Evolutionary conservation across 805 yeast species (phyloP), one percentile per base, ranked within the genome.

Genomic region (Pichia exigua): DNA sequence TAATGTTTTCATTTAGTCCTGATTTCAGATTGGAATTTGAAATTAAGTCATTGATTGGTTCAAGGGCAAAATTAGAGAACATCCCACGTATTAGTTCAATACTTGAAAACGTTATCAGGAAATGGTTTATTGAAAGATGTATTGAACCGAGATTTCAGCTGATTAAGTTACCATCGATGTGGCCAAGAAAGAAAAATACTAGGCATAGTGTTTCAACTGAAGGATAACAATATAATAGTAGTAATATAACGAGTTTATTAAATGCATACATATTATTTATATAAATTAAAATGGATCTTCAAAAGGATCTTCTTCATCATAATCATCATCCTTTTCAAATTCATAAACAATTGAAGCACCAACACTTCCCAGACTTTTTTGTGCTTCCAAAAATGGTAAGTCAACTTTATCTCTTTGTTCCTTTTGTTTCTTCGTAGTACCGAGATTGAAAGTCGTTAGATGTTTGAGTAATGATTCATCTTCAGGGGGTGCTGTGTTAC

Each of bases 261-360:
- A 26, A 17, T 22, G 39, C 11, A 6, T 42, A 47, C 18, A 47
- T 35, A 20, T 11, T 26, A 44, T 30, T 28, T 48, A 50, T 45
- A 21, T 20, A 24, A 21, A 18, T 32, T 39, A 52, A 24, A 56
- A 56, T 7, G 98, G 98, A 63, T 92, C 98, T 65, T 92, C 99
- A 62, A 83, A 92, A 0, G 98, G 97, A 67, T 92, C 99, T 60
- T 94, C 98, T 65, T 92, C 99, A 63, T 92, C 99, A 63, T 91
- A 92, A 66, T 92, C 99, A 65, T 92, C 99, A 66, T 92, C 98
- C 63, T 91, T 88, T 61, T 94, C 98, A 64, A 83, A 94, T 63
- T 94, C 94, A 63, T 92, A 92, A 4, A 92, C 95, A 58, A 94
- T 91, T 1, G 99, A 97, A 20, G 98, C 97, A 49, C 96, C 96